Percentiles rank a stretch among this genome's conserved stretches.
Evolutionary conservation across 371 early-diverging fungal genomes (phyloP).

Genomic region (Mortierella sp.): DNA sequence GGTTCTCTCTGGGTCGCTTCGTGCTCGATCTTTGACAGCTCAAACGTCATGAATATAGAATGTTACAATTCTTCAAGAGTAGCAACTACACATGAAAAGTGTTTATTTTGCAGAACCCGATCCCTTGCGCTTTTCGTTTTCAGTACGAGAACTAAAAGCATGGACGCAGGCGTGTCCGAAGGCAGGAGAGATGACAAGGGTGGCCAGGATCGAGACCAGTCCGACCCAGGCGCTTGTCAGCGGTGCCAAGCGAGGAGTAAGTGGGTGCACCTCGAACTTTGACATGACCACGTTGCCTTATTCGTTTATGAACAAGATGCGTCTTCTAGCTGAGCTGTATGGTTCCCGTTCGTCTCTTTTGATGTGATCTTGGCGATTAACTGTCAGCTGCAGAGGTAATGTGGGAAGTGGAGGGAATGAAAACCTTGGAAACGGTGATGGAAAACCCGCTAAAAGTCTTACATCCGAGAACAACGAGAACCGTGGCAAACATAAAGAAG

Average conservation of each 20-base stretch:
- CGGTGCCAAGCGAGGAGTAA: not conserved
- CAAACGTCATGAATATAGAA: no score
- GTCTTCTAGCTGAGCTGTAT: no score
- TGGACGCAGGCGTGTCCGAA: not conserved
- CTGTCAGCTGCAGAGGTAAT: not conserved
- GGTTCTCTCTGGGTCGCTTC: no score
- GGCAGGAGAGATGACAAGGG: not conserved
- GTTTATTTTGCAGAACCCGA: not conserved
- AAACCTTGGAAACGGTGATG: not conserved
- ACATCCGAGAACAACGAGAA: not conserved
- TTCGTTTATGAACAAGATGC: not conserved
- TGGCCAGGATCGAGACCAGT: not conserved
- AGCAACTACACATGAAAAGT: no score
- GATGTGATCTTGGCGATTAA: not conserved
- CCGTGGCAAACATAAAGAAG: not conserved
- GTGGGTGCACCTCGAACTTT: not conserved
- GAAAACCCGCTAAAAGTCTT: not conserved
- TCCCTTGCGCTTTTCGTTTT: not conserved
- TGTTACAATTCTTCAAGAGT: no score
- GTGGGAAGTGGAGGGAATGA: not conserved
- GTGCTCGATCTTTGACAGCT: no score
- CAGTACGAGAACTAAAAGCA: not conserved
- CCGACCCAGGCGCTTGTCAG: not conserved
- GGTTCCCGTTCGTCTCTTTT: not conserved
- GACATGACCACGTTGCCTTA: not conserved